These are phyloP conservation scores for Vinca minor DNA, from an alignment of 257 asterid genomes.

Conservation along the genomic window DNA sequence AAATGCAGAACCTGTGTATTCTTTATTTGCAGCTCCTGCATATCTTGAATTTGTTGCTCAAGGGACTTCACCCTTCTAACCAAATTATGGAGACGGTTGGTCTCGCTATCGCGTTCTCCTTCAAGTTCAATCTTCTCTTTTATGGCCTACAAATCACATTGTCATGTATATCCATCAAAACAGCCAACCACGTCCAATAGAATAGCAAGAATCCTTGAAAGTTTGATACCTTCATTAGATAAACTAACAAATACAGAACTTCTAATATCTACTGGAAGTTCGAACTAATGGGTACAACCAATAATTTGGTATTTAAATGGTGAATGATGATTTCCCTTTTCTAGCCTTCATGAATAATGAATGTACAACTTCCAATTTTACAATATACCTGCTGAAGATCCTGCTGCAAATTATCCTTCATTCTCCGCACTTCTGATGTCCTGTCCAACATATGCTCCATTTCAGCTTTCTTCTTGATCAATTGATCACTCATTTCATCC, in stretches of 20 bases:
- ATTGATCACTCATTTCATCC: constrained; percentile 43
- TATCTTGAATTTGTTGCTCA: constrained; percentile 59
- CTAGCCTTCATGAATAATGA: neutral
- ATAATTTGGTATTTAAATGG: neutral
- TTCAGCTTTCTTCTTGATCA: constrained; percentile 50
- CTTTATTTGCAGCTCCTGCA: constrained; percentile 49
- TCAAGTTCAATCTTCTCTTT: constrained; percentile 59
- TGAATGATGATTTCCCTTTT: neutral
- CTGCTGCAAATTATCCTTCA: constrained; percentile 53
- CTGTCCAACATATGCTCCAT: constrained; percentile 51
- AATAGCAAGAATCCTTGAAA: neutral
- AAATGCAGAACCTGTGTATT: constrained; percentile 55
- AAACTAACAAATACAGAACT: neutral
- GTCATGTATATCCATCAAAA: constrained; percentile 16
- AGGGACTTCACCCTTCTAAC: constrained; percentile 37
- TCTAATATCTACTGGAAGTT: neutral
- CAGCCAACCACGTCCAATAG: neutral
- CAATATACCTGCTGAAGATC: constrained; percentile 49
- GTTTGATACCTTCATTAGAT: neutral
- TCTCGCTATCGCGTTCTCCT: constrained; percentile 36
- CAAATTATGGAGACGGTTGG: constrained; percentile 34
- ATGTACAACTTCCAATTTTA: neutral
- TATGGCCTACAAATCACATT: constrained; percentile 47
- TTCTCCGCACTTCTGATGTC: constrained; percentile 65
- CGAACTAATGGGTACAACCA: neutral